Evolutionary conservation across 2,329 filamentous ascomycete species (phyloP).

Genomic region (Trichothecium roseum): DNA sequence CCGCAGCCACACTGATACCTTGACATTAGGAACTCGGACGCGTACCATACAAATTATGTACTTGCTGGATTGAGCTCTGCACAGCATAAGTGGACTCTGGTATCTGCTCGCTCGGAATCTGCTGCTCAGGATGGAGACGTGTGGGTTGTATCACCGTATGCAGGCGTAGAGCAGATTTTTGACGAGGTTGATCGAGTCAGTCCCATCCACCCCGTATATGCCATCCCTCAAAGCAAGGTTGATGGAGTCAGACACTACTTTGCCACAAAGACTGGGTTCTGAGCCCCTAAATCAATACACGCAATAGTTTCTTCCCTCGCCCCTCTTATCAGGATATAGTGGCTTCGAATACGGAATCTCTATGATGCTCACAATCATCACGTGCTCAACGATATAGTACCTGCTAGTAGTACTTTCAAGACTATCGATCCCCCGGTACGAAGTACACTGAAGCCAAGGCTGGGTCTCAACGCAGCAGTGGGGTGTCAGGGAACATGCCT

Average conservation of each 20-base stretch:
- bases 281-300: constrained; percentile 13
- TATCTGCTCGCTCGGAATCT: constrained; percentile 18
- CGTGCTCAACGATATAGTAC: constrained; percentile 1
- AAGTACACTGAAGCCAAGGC: too few species aligned
- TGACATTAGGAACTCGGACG: constrained; percentile 56
- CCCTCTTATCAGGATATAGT: too few species aligned
- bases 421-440: too few species aligned
- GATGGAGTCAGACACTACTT: constrained; percentile 57
- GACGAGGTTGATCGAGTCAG: constrained; percentile 60
- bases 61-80: constrained; percentile 75
- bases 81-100: constrained; percentile 56
- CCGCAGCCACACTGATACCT: neutral
- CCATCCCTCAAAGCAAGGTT: constrained; percentile 63
- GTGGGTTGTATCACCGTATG: constrained; percentile 39
- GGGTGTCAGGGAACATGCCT: too few species aligned
- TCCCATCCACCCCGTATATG: constrained; percentile 74
- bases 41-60: constrained; percentile 90
- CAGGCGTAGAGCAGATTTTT: constrained; percentile 52
- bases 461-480: too few species aligned
- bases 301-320: neutral
- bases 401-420: neutral
- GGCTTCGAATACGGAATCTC: neutral
- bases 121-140: constrained; percentile 24
- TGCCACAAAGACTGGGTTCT: constrained; percentile 46
- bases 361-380: neutral